phyloP scores from a whole-genome alignment of 352 stramenopile genomes.

The Thalassiosira mediterranea region DNA sequence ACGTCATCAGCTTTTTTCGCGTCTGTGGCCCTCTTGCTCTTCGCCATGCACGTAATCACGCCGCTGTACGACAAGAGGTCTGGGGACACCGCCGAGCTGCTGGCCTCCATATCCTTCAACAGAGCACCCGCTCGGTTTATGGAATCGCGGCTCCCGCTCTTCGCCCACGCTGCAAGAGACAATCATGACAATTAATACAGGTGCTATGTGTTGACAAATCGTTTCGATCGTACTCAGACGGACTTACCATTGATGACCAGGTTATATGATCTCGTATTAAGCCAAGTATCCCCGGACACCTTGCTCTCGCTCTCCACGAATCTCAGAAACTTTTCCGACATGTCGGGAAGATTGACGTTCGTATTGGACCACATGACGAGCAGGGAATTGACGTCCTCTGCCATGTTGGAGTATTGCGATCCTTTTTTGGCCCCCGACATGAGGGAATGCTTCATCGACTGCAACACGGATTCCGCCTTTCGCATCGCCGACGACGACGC shows the following conservation, averaged over 20 bases:
- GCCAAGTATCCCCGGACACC: slow-evolving; percentile 15
- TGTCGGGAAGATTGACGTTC: slow-evolving; percentile 26
- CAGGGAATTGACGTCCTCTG: slow-evolving; percentile 36
- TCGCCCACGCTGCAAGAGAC: slow-evolving; percentile 38
- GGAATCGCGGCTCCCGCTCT: slow-evolving; percentile 33
- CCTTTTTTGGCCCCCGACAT: slow-evolving; percentile 6
- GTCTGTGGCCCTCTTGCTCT: slow-evolving; percentile 24
- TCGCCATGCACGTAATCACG: slow-evolving; percentile 39
- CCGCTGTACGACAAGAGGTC: slow-evolving; percentile 45
- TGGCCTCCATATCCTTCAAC: slow-evolving; percentile 33
- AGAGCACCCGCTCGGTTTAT: slow-evolving; percentile 25
- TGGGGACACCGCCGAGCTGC: slow-evolving; percentile 10
- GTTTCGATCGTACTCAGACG: too few species aligned
- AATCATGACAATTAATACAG: slow-evolving; percentile 6
- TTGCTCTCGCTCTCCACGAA: slow-evolving; percentile 31
- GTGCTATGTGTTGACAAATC: too few species aligned
- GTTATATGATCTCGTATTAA: slow-evolving; percentile 44
- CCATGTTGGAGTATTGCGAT: slow-evolving; percentile 3
- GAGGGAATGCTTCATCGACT: slow-evolving; percentile 45
- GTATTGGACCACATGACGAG: slow-evolving; percentile 41
- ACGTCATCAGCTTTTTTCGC: slow-evolving; percentile 26
- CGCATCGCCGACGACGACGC: slow-evolving; percentile 26
- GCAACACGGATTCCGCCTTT: slow-evolving; percentile 36
- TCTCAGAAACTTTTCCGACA: slow-evolving; percentile 42
- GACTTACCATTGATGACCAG: slow-evolving; percentile 48